Percentiles rank a stretch among this genome's conserved stretches.
Evolutionary conservation across 768 basidiomycete genomes (phyloP).

Genomic region (Auricularia auricula-judae): DNA sequence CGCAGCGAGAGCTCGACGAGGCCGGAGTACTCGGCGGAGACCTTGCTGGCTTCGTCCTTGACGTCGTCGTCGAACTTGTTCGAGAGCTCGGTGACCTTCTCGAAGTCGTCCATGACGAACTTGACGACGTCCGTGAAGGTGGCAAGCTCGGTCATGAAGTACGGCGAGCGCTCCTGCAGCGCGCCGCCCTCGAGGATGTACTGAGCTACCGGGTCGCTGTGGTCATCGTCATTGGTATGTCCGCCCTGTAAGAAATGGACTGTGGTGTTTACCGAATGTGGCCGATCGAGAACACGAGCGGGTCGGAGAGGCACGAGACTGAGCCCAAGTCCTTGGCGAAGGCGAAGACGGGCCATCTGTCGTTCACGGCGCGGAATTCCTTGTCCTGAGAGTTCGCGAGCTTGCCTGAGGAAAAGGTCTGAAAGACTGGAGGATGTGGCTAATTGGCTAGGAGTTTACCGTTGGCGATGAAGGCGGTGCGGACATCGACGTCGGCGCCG

Average conservation of each 20-base stretch:
- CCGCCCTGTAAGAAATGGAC: not conserved
- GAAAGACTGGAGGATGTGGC: no score
- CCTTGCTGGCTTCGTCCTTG: constrained; percentile 10
- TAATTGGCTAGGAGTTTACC: not conserved
- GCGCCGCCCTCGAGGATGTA: not conserved
- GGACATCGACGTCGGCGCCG: not conserved
- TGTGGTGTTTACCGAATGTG: not conserved
- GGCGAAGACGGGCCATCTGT: constrained; percentile 7
- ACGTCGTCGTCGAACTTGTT: constrained; percentile 15
- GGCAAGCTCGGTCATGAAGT: not conserved
- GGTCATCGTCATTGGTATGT: not conserved
- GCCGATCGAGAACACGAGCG: constrained; percentile 8
- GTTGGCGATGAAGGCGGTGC: not conserved
- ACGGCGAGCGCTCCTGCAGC: not conserved
- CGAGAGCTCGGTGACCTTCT: constrained; percentile 10
- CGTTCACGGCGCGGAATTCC: constrained; percentile 1
- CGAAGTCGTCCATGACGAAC: constrained; percentile 10
- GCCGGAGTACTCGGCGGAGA: constrained; percentile 15
- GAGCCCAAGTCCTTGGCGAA: constrained; percentile 6
- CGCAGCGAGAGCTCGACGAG: constrained; percentile 17
- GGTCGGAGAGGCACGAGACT: not conserved
- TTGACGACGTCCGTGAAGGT: not conserved
- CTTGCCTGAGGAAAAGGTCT: not conserved
- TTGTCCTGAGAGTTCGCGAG: constrained; percentile 5
- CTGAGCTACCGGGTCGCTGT: constrained; percentile 2